Evolutionary conservation across 805 yeast species (phyloP).

Genomic region (Kuraishia borneana): DNA sequence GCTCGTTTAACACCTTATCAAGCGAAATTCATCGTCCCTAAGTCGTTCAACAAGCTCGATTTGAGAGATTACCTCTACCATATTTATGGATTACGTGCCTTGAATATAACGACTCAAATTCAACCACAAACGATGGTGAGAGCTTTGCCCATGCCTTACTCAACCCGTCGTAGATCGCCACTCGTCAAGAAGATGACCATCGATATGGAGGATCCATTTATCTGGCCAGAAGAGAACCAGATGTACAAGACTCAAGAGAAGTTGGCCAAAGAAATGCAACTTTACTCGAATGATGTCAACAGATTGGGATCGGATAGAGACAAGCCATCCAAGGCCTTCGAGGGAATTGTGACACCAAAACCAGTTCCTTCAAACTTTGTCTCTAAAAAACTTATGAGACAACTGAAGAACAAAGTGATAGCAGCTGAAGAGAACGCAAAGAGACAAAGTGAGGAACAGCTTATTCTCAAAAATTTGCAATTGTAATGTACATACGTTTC

Average conservation of each 20-base stretch:
- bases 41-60: constrained; percentile 87
- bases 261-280: constrained; percentile 32
- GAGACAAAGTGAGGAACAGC: constrained; percentile 16
- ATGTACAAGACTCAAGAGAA: constrained; percentile 19
- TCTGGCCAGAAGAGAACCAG: constrained; percentile 72
- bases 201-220: constrained; percentile 90
- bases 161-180: constrained; percentile 64
- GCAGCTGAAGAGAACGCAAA: constrained; percentile 17
- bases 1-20: constrained; percentile 97
- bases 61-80: constrained; percentile 88
- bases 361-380: constrained; percentile 58
- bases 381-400: constrained; percentile 34
- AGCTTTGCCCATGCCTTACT: constrained; percentile 35
- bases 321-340: constrained; percentile 64
- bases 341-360: constrained; percentile 46
- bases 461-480: constrained; percentile 29
- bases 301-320: constrained; percentile 54
- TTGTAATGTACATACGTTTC: too few relatives aligned
- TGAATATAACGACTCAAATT: constrained; percentile 79
- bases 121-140: constrained; percentile 61
- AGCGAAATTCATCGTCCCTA: constrained; percentile 92
- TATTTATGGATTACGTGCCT: constrained; percentile 81
- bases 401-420: constrained; percentile 26
- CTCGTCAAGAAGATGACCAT: constrained; percentile 94
- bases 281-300: constrained; percentile 38